Evolutionary conservation across 371 early-diverging fungal genomes (phyloP), one percentile per base, ranked within the genome.

Genomic region (Lichtheimia corymbifera): DNA sequence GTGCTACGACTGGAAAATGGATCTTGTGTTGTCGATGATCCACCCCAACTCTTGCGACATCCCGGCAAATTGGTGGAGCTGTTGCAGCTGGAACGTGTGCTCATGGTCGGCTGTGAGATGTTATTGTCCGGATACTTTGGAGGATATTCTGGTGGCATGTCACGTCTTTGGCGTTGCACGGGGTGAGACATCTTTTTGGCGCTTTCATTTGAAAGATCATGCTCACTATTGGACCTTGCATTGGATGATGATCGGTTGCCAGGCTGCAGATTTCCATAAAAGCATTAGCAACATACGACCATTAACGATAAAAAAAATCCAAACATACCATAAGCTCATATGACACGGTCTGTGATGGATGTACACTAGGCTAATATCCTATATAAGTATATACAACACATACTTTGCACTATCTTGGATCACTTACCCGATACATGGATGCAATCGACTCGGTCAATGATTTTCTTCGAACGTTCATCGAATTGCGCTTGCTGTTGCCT

Each of bases 271-370:
- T 9, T 35, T n/a, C 45, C 18, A 28, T 14, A 28, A 15, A 47
- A 27, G 3, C 44, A 43, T 17, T 15, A 30, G 15, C 13, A 24
- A 43, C 3, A 43, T 5, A 42, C n/a, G n/a, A n/a, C 25, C 6
- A 43, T 17, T 2, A 25, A 28, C 6, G 25, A 20, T 5, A 0
- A 24, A 13, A 11, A 35, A 14, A 20, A 44, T 1, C 14, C 40
- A 45, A 17, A 24, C 56, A 17, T 63, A 63, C 63, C 59, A 50
- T 52, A 35, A 64, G 50, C 40, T 64, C 64, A 30, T 64, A 64
- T n/a, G 64, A 64, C 15, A 53, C 41, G 24, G 54, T 54, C 24
- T 58, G 64, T 11, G 59, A 25, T 12, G 64, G 64, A 47, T 64
- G 64, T 6, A 64, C 45, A 41, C 64, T 64, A 15, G 64, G 59